Percentiles rank a stretch among this genome's conserved stretches.
Evolutionary conservation across 2,329 filamentous ascomycete genomes (phyloP).

Genomic region (Cladophialophora immunda): DNA sequence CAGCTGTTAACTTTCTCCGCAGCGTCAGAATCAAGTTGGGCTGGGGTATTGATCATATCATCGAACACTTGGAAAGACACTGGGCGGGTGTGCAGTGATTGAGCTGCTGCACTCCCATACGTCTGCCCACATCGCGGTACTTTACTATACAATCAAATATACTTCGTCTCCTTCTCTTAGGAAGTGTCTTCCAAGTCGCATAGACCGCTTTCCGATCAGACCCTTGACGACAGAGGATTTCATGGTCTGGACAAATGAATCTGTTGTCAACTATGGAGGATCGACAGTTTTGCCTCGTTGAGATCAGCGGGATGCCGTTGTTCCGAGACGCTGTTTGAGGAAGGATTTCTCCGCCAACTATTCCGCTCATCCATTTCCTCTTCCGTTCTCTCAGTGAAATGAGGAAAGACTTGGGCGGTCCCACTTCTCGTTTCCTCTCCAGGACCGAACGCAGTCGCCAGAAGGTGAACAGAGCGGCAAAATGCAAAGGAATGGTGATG

Average conservation of each 20-base stretch:
- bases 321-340: not conserved
- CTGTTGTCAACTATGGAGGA: not conserved
- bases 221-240: not conserved
- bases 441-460: not conserved
- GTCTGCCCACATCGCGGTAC: not conserved
- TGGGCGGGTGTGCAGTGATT: not conserved
- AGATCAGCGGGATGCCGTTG: not conserved
- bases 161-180: not conserved
- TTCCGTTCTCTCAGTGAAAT: not conserved
- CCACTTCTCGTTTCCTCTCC: not conserved
- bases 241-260: not conserved
- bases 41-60: conserved; percentile 5
- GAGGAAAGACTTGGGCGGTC: not conserved
- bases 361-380: not conserved
- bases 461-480: not conserved
- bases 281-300: not conserved
- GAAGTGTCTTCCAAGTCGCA: not conserved
- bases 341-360: not conserved
- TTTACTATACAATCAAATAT: not conserved
- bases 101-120: not conserved
- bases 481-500: not conserved
- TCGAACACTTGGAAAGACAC: not conserved
- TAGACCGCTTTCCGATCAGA: not conserved
- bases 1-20: not conserved
- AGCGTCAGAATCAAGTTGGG: not conserved